Evolutionary conservation across 352 stramenopile genomes (phyloP).

Genomic region (Saprolegnia parasitica): DNA sequence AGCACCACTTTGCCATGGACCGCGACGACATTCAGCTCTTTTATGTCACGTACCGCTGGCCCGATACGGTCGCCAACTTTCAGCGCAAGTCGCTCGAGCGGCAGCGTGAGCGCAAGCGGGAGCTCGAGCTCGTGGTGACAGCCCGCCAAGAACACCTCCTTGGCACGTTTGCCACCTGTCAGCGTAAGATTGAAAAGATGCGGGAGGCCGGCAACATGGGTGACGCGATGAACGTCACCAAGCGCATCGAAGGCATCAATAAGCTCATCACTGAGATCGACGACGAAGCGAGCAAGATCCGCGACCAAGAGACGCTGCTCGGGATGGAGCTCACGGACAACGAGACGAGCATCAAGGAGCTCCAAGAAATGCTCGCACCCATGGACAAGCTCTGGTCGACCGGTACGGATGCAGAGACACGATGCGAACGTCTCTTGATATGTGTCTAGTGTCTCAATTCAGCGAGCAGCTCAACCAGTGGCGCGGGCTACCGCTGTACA

Average conservation of each 20-base stretch:
- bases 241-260: slow-evolving; percentile 68
- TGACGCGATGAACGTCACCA: slow-evolving; percentile 75
- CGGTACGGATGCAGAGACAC: background rate
- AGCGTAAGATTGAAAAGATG: slow-evolving; percentile 88
- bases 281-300: slow-evolving; percentile 75
- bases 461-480: slow-evolving; percentile 27
- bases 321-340: slow-evolving; percentile 78
- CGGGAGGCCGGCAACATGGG: slow-evolving; percentile 79
- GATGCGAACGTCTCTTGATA: background rate
- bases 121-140: slow-evolving; percentile 86
- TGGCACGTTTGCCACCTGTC: slow-evolving; percentile 65
- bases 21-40: slow-evolving; percentile 89
- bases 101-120: slow-evolving; percentile 84
- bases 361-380: slow-evolving; percentile 74
- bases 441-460: slow-evolving; percentile 42
- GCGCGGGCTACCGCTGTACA: slow-evolving; percentile 24
- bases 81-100: slow-evolving; percentile 89
- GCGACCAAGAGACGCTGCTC: slow-evolving; percentile 85
- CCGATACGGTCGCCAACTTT: slow-evolving; percentile 87
- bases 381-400: slow-evolving; percentile 87
- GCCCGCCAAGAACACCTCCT: slow-evolving; percentile 83
- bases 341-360: slow-evolving; percentile 58
- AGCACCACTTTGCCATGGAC: slow-evolving; percentile 80
- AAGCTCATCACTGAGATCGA: slow-evolving; percentile 80
- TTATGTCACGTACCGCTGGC: slow-evolving; percentile 88